A percentile compares a stretch with the other conserved stretches of the same genome.
These are phyloP conservation scores for Leucogyrophana mollusca DNA, from an alignment of 768 basidiomycete genomes.

Conservation along the genomic window DNA sequence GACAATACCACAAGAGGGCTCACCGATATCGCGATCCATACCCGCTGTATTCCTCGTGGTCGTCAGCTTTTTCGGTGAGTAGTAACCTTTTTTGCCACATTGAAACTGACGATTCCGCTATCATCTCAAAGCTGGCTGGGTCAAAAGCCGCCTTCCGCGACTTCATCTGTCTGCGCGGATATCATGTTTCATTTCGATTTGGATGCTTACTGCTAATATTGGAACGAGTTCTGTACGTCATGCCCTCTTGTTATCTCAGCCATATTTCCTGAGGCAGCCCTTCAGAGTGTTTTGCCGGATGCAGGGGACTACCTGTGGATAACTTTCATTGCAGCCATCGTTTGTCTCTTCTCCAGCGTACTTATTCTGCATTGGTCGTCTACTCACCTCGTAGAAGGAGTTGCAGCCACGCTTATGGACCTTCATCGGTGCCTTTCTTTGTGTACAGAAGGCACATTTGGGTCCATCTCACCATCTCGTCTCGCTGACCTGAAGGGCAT, in stretches of 20 bases:
- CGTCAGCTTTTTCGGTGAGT: constrained; percentile 38
- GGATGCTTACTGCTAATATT: constrained; percentile 39
- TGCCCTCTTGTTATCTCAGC: background rate
- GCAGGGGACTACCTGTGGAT: constrained; percentile 41
- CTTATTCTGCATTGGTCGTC: constrained; percentile 40
- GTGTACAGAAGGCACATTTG: constrained; percentile 27
- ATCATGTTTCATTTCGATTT: constrained; percentile 46
- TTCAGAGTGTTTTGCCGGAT: constrained; percentile 22
- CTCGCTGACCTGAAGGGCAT: constrained; percentile 13
- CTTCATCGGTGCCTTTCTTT: constrained; percentile 33
- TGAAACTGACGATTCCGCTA: background rate
- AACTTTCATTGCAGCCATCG: constrained; percentile 34
- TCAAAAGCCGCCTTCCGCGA: constrained; percentile 46
- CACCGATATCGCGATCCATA: constrained; percentile 30
- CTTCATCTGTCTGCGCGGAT: constrained; percentile 44
- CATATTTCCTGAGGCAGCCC: constrained; percentile 1
- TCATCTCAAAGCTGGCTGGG: constrained; percentile 30
- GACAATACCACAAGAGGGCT: constrained; percentile 20
- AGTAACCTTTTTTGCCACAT: background rate
- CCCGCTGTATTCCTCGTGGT: constrained; percentile 40
- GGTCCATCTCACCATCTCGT: constrained; percentile 10
- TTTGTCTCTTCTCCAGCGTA: constrained; percentile 37
- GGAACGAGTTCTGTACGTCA: constrained; percentile 30
- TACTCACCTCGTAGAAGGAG: constrained; percentile 40
- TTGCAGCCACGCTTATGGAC: constrained; percentile 32